Evolutionary conservation across 2,329 filamentous ascomycete genomes (phyloP), one percentile per base, ranked within the genome.

Genomic region (Fusarium udum): DNA sequence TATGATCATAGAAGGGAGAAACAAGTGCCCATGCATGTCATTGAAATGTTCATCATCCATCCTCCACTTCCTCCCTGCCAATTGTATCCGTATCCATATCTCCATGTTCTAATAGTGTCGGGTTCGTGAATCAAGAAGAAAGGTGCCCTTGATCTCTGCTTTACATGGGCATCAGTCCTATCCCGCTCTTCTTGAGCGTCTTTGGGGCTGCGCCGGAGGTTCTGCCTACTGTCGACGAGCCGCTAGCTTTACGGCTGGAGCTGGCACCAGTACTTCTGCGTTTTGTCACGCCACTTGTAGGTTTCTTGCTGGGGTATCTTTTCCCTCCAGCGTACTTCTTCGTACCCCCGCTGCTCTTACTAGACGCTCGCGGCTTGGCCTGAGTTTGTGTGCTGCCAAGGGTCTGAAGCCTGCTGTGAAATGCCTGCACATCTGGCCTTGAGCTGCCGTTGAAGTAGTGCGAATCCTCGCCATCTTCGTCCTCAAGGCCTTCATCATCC

Each of bases 361-460:
- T 75, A 46, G 68, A 79, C 20, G 77, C 69, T 56, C 74, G 78
- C 46, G 77, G 36, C 56, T 74, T 80, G 34, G 72, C 69, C 48
- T 78, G 77, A 55, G 73, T 75, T 22, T 73, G 68, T 61, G 75
- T 79, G 59, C 69, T 78, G 49, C 72, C 76, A 32, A 80, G 75
- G 18, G 68, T 77, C 55, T 81, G 75, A 20, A 82, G 78, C 59
- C 74, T 78, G 51, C 73, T 76, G 63, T 83, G 79, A 52, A 80
- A 83, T 28, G 81, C 81, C 61, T 82, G 74, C 1, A 82, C 81
- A 20, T 82, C 78, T 16, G 80, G 71, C 14, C 72, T 59, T 10
- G 78, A 55, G 43, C 64, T 71, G 31, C 69, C 55, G 40, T 77
- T 75, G 68, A 89, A 89, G 78, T 87, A 89, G 61, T 83, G 84